phyloP scores from a whole-genome alignment of 306 rosid genomes.

The Quercus berberidifolia region DNA sequence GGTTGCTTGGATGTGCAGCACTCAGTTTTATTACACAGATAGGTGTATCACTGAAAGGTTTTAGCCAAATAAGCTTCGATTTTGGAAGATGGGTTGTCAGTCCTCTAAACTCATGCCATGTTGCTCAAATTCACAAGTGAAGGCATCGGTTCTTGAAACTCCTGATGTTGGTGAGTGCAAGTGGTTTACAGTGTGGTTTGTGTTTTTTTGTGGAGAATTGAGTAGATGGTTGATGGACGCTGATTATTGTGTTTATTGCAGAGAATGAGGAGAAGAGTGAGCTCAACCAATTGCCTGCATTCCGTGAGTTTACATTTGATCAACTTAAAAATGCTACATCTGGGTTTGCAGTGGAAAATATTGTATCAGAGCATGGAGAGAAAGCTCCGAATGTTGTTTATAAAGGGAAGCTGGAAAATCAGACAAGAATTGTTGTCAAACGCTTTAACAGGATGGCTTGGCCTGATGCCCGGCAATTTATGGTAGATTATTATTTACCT shows the following conservation, averaged over 20 bases:
- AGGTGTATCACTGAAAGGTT: slow-evolving; percentile 17
- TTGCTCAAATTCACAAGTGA: slow-evolving; percentile 71
- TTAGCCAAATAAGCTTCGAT: slow-evolving; percentile 21
- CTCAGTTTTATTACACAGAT: slow-evolving; percentile 21
- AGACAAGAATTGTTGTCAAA: slow-evolving; percentile 69
- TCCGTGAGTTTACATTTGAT: slow-evolving; percentile 65
- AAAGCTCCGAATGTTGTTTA: slow-evolving; percentile 88
- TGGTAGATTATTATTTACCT: slow-evolving; percentile 35
- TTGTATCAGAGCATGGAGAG: slow-evolving; percentile 87
- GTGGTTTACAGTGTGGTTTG: not conserved
- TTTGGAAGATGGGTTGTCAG: slow-evolving; percentile 60
- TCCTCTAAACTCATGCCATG: slow-evolving; percentile 62
- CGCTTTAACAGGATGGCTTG: slow-evolving; percentile 80
- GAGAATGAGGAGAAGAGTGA: slow-evolving; percentile 57
- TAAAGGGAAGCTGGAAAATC: slow-evolving; percentile 82
- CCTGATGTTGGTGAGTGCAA: slow-evolving; percentile 55
- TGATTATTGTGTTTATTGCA: slow-evolving; percentile 33
- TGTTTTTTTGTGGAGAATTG: not conserved
- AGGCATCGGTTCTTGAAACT: slow-evolving; percentile 69
- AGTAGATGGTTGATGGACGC: slow-evolving; percentile 6
- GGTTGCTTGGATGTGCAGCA: slow-evolving; percentile 6
- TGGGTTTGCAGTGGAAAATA: slow-evolving; percentile 80
- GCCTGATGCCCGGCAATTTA: slow-evolving; percentile 77
- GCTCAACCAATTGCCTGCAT: slow-evolving; percentile 44
- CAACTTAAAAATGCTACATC: slow-evolving; percentile 83